Conservation (phyloP, 768 basidiomycete genomes). For the Plicaturopsis crispa region DNA sequence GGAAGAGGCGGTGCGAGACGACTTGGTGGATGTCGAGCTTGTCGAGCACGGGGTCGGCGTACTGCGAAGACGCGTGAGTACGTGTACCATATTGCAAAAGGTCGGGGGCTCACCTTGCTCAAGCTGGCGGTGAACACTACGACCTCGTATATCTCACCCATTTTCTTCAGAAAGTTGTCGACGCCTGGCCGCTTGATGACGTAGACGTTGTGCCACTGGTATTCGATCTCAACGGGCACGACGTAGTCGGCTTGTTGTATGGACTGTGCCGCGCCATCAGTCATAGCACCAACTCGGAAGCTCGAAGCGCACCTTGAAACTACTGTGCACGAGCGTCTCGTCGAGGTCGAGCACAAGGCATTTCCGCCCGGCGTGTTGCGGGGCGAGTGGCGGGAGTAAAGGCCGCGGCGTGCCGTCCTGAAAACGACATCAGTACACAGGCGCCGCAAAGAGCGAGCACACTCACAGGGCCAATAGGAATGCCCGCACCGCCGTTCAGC, state of each 20-base stretch:
- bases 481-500: constrained; percentile 87
- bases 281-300: neutral
- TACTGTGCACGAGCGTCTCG: constrained; percentile 94
- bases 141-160: constrained; percentile 98
- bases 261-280: constrained; percentile 42
- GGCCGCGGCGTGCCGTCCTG: constrained; percentile 86
- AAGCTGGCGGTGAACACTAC: constrained; percentile 98
- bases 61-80: constrained; percentile 38
- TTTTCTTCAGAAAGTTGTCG: constrained; percentile 92
- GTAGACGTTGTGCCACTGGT: constrained; percentile 97
- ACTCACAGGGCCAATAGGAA: constrained; percentile 87
- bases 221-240: constrained; percentile 98
- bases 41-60: constrained; percentile 97
- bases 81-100: constrained; percentile 7
- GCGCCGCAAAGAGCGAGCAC: neutral
- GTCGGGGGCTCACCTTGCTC: constrained; percentile 67
- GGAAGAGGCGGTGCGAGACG: constrained; percentile 89
- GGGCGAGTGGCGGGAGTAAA: constrained; percentile 76
- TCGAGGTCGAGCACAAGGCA: constrained; percentile 96
- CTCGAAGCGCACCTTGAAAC: constrained; percentile 78
- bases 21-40: constrained; percentile 91
- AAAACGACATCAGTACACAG: neutral
- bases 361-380: constrained; percentile 82
- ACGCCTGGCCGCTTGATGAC: constrained; percentile 99
- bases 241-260: constrained; percentile 95